Evolutionary conservation across 2,329 filamentous ascomycete genomes (phyloP).

Genomic region (Talaromyces verruculosus): DNA sequence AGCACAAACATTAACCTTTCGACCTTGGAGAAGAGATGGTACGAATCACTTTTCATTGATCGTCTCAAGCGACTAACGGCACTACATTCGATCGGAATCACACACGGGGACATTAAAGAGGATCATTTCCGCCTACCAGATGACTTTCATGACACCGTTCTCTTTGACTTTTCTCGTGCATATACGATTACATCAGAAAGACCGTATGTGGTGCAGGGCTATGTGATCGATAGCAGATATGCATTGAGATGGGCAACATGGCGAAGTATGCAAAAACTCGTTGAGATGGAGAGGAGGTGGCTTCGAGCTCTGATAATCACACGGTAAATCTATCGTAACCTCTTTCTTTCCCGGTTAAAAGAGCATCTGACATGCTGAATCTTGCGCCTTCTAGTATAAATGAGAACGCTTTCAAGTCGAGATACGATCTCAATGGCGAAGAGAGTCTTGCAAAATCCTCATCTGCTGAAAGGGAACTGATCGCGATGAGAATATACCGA

Average conservation of each 20-base stretch:
- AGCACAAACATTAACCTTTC: not conserved
- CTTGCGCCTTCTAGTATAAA: not conserved
- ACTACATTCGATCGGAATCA: constrained; percentile 23
- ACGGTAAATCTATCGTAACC: constrained; percentile 2
- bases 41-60: constrained; percentile 21
- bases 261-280: constrained; percentile 6
- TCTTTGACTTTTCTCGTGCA: constrained; percentile 23
- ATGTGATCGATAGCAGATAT: constrained; percentile 12
- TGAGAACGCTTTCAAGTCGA: not conserved
- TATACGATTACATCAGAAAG: constrained; percentile 16
- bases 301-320: not conserved
- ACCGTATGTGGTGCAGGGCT: constrained; percentile 12
- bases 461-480: not conserved
- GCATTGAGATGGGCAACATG: constrained; percentile 8
- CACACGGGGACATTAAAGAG: constrained; percentile 23
- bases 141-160: constrained; percentile 24
- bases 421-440: not conserved
- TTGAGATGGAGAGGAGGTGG: constrained; percentile 13
- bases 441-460: no score
- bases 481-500: constrained; percentile 11
- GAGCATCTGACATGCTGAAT: not conserved
- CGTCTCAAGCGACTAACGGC: constrained; percentile 21
- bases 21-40: constrained; percentile 22
- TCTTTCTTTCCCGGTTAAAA: not conserved
- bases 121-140: constrained; percentile 23